phyloP scores from a whole-genome alignment of 768 basidiomycete species.

The Amanita muscaria region DNA sequence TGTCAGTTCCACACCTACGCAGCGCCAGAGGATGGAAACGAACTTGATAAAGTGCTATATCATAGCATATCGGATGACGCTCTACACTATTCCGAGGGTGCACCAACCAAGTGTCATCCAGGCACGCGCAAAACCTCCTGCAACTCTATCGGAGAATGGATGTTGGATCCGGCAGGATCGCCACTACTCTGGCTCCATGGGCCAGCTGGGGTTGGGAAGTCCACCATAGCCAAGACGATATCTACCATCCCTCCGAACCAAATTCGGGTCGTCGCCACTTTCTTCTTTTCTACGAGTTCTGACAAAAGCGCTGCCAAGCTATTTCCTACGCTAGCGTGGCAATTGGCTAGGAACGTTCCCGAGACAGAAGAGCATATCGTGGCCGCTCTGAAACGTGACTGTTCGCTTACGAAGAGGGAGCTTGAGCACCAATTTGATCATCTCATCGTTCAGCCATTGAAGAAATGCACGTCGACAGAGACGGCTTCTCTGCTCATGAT shows the following conservation, averaged over 20 bases:
- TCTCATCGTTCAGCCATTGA: background rate
- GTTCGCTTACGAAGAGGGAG: background rate
- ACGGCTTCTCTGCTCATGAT: slow-evolving; percentile 7
- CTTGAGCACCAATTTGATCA: background rate
- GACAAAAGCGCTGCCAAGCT: no score
- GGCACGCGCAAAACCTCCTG: background rate
- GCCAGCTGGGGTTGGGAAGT: no score
- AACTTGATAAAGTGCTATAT: no score
- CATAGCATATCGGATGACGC: no score
- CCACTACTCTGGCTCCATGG: no score
- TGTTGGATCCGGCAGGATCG: no score
- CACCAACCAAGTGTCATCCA: background rate
- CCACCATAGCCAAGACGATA: no score
- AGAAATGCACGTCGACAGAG: background rate
- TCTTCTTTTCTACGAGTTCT: background rate
- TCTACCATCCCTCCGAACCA: background rate
- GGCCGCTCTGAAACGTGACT: no score
- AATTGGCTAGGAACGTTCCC: background rate
- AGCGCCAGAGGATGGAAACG: no score
- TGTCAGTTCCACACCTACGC: no score
- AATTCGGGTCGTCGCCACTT: background rate
- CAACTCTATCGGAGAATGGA: background rate
- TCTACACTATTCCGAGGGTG: no score
- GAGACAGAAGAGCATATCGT: background rate
- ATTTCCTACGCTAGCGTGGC: background rate